These are phyloP conservation scores for Apiospora arundinis DNA, from an alignment of 2,329 filamentous ascomycete species.

Conservation along the genomic window DNA sequence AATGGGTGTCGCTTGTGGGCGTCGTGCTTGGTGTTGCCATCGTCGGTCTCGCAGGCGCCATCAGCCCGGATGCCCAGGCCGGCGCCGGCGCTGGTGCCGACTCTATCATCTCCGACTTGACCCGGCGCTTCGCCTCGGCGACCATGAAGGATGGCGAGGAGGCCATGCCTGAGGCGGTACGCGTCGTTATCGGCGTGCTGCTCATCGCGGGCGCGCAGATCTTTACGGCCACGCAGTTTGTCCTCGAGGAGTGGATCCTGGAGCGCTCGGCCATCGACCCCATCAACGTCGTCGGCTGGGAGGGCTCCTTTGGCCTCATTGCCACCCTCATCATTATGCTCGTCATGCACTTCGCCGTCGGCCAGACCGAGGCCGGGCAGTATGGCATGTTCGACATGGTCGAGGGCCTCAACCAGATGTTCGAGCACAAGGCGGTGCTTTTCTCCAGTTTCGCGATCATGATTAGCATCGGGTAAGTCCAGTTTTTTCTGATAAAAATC, in stretches of 20 bases:
- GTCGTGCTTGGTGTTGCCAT: constrained; percentile 88
- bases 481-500: background rate
- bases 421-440: constrained; percentile 71
- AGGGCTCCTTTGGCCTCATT: constrained; percentile 87
- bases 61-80: constrained; percentile 72
- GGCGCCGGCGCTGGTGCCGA: constrained; percentile 43
- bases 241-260: constrained; percentile 92
- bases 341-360: constrained; percentile 78
- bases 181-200: constrained; percentile 81
- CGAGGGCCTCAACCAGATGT: constrained; percentile 85
- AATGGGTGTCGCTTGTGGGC: constrained; percentile 87
- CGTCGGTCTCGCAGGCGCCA: constrained; percentile 86
- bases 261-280: constrained; percentile 72
- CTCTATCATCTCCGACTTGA: constrained; percentile 38
- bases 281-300: constrained; percentile 92
- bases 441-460: constrained; percentile 89
- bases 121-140: constrained; percentile 29
- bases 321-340: constrained; percentile 82
- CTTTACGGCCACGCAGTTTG: constrained; percentile 96
- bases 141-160: constrained; percentile 40
- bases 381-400: constrained; percentile 89
- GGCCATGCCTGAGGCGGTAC: constrained; percentile 57
- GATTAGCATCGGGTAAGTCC: constrained; percentile 89
- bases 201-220: constrained; percentile 94
- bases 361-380: constrained; percentile 73